A percentile compares a stretch with the other conserved stretches of the same genome.
Conservation (phyloP, 345 rosid species). For the Citrus australasica region DNA sequence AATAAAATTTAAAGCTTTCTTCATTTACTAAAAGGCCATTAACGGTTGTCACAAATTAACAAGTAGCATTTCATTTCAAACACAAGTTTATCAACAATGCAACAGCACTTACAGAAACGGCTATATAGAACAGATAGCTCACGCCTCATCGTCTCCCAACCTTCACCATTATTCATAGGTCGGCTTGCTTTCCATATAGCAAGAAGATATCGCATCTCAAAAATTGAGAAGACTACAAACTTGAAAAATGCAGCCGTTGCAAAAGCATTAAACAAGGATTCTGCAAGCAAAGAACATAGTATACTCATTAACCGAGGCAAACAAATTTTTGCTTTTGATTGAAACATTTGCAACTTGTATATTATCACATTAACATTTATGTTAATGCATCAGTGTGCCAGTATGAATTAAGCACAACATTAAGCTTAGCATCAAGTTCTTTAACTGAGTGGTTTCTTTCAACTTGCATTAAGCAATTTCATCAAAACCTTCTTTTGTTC, state of each 20-base stretch:
- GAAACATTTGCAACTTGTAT: background rate
- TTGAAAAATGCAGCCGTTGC: constrained; percentile 99
- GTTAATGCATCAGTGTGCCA: background rate
- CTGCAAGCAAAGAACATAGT: constrained; percentile 42
- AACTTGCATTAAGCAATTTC: background rate
- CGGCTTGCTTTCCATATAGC: constrained; percentile 98
- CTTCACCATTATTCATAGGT: constrained; percentile 86
- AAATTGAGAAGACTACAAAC: constrained; percentile 94
- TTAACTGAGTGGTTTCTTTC: background rate
- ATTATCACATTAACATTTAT: background rate
- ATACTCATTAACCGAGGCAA: constrained; percentile 16
- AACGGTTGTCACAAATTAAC: background rate
- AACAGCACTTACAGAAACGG: constrained; percentile 85
- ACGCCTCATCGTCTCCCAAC: constrained; percentile 98
- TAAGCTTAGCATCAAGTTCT: background rate
- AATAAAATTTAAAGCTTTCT: background rate
- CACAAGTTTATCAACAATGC: background rate
- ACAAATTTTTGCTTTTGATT: constrained; percentile 1
- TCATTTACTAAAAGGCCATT: background rate
- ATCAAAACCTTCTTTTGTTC: background rate
- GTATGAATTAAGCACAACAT: background rate
- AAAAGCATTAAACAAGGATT: constrained; percentile 95
- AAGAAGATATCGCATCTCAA: constrained; percentile 98
- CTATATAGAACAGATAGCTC: constrained; percentile 92
- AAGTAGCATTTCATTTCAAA: background rate